Evolutionary conservation across 768 basidiomycete species (phyloP), one percentile per base, ranked within the genome.

Genomic region (Leccinum obscurum): DNA sequence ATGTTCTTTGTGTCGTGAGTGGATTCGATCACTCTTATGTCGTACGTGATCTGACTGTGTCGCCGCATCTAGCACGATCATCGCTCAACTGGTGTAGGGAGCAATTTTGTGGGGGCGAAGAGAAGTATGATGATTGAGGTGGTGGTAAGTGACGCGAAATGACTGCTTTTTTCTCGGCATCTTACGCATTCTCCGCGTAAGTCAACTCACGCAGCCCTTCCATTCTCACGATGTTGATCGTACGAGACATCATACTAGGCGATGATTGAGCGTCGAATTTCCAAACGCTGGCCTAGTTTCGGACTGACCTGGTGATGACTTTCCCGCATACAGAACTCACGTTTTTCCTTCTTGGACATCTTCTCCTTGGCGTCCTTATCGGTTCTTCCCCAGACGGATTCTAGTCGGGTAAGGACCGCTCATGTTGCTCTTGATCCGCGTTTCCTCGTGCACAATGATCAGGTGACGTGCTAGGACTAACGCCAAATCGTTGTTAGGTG

Each of bases 101-200:
- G 90, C 65, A 88, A 87, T 24, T 97, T 98, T 72, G 86, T 86
- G 8, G 92, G 92, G 54, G 93, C 89, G 2, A 95, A 93, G 74
- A 92, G 92, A 6, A 93, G 91, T 63, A 94, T 95, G 94, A 97
- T 98, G 94, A 98, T 99, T 62, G 96, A 98, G 76, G 93, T 95
- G 11, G 95, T 98, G 65, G 91, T 93, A 71, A 49, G 88, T 83
- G 54, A 55, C 55, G 35, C n/a, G 41, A 44, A 20, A n/a, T 20
- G 10, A 20, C 9, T 20, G 41, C 41, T n/a, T 44, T 28, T 53
- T 57, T 58, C 52, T 20, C 9, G 39, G n/a, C 41, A 44, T 44
- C 41, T 20, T n/a, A 44, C 41, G n/a, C n/a, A 11, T 44, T 20
- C 41, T 20, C 41, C 22, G 14, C 22, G 39, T 41, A 17, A 9